A percentile compares a stretch with the other conserved stretches of the same genome.
phyloP scores from a whole-genome alignment of 371 early-diverging fungal species.

The Zychaea mexicana region DNA sequence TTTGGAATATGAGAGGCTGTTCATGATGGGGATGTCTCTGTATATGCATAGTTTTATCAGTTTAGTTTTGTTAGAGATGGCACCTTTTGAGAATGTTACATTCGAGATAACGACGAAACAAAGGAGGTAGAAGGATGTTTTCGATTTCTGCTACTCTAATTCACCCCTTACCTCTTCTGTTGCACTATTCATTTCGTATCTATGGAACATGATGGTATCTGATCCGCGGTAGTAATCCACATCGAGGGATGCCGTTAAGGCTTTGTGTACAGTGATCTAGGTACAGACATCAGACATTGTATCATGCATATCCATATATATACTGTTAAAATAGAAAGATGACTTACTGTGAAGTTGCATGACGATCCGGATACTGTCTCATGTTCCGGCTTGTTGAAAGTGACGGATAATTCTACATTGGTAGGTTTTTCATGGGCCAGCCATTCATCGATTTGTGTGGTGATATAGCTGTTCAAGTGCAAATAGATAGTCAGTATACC shows the following conservation, averaged over 20 bases:
- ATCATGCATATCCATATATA: neutral
- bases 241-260: conserved; percentile 30
- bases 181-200: conserved; percentile 38
- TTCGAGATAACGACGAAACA: no score
- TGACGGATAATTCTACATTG: conserved; percentile 15
- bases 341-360: conserved; percentile 34
- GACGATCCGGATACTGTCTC: conserved; percentile 33
- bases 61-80: no score
- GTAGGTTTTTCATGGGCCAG: conserved; percentile 27
- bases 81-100: no score
- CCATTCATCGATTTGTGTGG: conserved; percentile 31
- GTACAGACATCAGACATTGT: neutral
- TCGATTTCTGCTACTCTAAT: no score
- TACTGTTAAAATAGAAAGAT: neutral
- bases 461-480: conserved; percentile 32
- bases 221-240: conserved; percentile 31
- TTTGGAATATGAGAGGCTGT: conserved; percentile 34
- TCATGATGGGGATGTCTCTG: conserved; percentile 32
- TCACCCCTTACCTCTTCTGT: conserved; percentile 36
- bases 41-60: neutral
- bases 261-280: conserved; percentile 34
- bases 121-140: no score
- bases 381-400: conserved; percentile 23
- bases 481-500: neutral
- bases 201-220: conserved; percentile 35